Percentiles rank a stretch among this genome's conserved stretches.
Evolutionary conservation across 2,329 filamentous ascomycete genomes (phyloP).

Genomic region (Falciphora oryzae): DNA sequence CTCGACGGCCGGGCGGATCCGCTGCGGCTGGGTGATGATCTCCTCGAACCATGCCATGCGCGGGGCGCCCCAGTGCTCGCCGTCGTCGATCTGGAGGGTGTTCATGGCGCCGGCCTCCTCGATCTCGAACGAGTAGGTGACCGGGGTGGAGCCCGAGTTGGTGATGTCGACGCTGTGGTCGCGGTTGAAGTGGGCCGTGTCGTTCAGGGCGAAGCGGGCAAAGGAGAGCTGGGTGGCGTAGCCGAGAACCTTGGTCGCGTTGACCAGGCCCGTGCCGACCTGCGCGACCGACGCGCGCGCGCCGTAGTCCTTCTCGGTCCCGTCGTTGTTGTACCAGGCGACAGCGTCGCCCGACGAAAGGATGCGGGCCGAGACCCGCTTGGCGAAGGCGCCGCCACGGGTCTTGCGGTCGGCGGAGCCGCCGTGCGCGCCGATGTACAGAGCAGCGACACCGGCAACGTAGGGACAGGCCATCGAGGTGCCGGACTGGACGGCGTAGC

Average conservation of each 20-base stretch:
- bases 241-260: slow-evolving; percentile 35
- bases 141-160: slow-evolving; percentile 29
- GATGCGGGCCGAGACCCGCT: neutral
- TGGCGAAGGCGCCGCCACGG: neutral
- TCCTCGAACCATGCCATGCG: slow-evolving; percentile 11
- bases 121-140: slow-evolving; percentile 28
- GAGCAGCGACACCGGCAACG: slow-evolving; percentile 36
- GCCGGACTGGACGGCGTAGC: slow-evolving; percentile 36
- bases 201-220: slow-evolving; percentile 37
- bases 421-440: slow-evolving; percentile 29
- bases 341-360: neutral
- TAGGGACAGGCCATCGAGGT: slow-evolving; percentile 51
- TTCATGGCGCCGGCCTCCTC: slow-evolving; percentile 31
- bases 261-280: slow-evolving; percentile 35
- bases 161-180: slow-evolving; percentile 26
- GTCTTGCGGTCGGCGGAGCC: slow-evolving; percentile 14
- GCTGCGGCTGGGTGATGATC: slow-evolving; percentile 12
- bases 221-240: slow-evolving; percentile 30
- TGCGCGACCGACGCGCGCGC: slow-evolving; percentile 26
- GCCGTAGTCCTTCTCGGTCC: neutral
- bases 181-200: slow-evolving; percentile 33
- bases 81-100: slow-evolving; percentile 16
- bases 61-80: slow-evolving; percentile 11
- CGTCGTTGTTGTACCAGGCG: slow-evolving; percentile 1
- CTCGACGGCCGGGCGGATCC: slow-evolving; percentile 13